Conservation (phyloP, 257 asterid species). For the Solanum phureja region DNA sequence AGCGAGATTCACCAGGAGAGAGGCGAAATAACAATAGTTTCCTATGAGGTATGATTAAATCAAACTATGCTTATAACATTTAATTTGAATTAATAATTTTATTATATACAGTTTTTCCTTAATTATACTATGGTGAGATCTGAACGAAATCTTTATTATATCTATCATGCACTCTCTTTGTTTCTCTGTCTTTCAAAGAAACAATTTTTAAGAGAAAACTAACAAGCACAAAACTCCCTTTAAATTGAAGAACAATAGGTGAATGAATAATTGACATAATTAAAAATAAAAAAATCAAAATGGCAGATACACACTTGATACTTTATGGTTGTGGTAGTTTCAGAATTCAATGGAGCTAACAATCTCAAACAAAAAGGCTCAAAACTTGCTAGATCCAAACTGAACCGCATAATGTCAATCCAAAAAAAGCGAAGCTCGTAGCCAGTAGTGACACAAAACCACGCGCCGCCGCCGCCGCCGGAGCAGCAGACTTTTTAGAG, state of each 20-base stretch:
- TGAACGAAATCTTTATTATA: too few species aligned
- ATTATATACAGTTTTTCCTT: too few species aligned
- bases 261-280: neutral
- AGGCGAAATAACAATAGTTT: too few species aligned
- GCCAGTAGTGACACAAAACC: neutral
- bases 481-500: constrained; percentile 9
- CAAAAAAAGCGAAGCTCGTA: neutral
- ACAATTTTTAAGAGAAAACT: neutral
- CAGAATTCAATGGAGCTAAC: neutral
- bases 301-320: neutral
- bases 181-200: neutral
- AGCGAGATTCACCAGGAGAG: too few species aligned
- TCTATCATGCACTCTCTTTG: too few species aligned
- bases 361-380: neutral
- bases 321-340: neutral
- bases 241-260: neutral
- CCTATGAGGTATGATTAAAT: too few species aligned
- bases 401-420: constrained; percentile 23
- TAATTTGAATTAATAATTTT: too few species aligned
- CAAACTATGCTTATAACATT: too few species aligned
- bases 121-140: too few species aligned
- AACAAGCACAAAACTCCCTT: neutral
- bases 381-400: constrained; percentile 16
- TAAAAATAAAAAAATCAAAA: neutral
- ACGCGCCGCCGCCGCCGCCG: constrained; percentile 3